Conservation (phyloP, 805 yeast genomes). For the Candida berthetii region DNA sequence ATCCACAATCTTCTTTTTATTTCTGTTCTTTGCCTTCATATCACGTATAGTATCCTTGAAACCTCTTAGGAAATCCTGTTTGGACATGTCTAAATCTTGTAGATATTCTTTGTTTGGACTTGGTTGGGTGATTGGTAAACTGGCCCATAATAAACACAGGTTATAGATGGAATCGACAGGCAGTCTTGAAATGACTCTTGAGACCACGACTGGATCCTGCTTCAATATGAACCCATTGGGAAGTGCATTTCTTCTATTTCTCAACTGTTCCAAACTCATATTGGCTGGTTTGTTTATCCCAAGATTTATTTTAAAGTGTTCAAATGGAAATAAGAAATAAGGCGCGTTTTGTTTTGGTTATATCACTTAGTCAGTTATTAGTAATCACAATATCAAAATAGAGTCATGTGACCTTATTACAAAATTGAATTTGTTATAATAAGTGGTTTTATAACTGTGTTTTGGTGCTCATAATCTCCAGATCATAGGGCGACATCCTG, state of each 20-base stretch:
- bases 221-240: constrained; percentile 16
- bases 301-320: too few relatives aligned
- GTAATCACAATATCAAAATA: too few relatives aligned
- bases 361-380: too few relatives aligned
- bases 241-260: constrained; percentile 4
- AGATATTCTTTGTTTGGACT: constrained; percentile 2
- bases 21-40: neutral
- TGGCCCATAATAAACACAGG: constrained; percentile 17
- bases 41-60: constrained; percentile 1
- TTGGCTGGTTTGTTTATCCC: neutral
- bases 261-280: neutral
- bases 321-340: neutral
- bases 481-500: too few relatives aligned
- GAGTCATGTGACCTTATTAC: too few relatives aligned
- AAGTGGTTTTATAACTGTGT: too few relatives aligned
- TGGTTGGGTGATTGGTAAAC: constrained; percentile 15
- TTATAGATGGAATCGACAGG: constrained; percentile 14
- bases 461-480: too few relatives aligned
- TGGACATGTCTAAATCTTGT: neutral
- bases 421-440: too few relatives aligned
- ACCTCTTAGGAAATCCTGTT: neutral
- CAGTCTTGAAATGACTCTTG: constrained; percentile 11
- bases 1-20: constrained; percentile 16
- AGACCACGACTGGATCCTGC: constrained; percentile 7
- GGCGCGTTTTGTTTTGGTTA: too few relatives aligned